Conservation (phyloP, 2,329 filamentous ascomycete genomes). For the Ceratocystis cubensis region DNA sequence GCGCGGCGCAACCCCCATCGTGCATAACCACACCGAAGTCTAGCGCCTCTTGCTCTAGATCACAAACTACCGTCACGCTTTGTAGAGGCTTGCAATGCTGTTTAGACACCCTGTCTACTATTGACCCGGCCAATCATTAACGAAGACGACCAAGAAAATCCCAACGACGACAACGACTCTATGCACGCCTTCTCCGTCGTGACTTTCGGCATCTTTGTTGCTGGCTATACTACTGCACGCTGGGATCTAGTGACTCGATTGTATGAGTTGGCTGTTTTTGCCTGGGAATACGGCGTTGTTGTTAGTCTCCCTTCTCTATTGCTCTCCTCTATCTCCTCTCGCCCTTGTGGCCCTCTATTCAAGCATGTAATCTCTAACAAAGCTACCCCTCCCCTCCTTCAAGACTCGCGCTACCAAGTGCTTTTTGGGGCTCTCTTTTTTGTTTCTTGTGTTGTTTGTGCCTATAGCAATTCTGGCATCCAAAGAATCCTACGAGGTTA, state of each 20-base stretch:
- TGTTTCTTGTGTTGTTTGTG: slow-evolving; percentile 74
- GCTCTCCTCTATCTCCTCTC: neutral
- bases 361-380: slow-evolving; percentile 12
- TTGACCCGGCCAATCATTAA: slow-evolving; percentile 13
- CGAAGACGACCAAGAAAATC: slow-evolving; percentile 25
- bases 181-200: slow-evolving; percentile 98
- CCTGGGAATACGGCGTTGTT: slow-evolving; percentile 96
- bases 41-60: neutral
- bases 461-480: slow-evolving; percentile 74
- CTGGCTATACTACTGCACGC: slow-evolving; percentile 97
- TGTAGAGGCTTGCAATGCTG: slow-evolving; percentile 15
- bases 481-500: slow-evolving; percentile 67
- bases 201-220: slow-evolving; percentile 95
- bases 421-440: slow-evolving; percentile 53
- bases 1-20: neutral
- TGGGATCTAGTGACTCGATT: slow-evolving; percentile 96
- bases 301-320: slow-evolving; percentile 40
- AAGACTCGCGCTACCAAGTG: slow-evolving; percentile 20
- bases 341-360: neutral
- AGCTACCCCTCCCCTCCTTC: neutral
- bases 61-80: neutral
- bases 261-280: slow-evolving; percentile 94
- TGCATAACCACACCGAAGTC: neutral
- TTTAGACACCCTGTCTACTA: slow-evolving; percentile 1
- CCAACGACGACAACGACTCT: slow-evolving; percentile 33